phyloP scores from a whole-genome alignment of 2,329 filamentous ascomycete species.

The Scleromitrula shiraiana region DNA sequence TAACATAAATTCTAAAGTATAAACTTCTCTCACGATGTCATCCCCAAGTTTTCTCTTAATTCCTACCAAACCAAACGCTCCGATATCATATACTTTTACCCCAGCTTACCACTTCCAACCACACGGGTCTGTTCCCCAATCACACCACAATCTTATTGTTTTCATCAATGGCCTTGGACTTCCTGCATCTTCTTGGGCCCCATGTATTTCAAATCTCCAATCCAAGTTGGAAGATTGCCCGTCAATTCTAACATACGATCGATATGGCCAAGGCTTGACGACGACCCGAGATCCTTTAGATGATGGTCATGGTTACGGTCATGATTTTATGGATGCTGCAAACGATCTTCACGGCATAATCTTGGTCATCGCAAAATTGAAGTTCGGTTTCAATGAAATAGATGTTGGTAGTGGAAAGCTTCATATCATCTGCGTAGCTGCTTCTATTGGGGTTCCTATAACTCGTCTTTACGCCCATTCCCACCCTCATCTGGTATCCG shows the following conservation, averaged over 20 bases:
- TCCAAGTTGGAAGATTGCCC: slow-evolving; percentile 16
- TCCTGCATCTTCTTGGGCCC: slow-evolving; percentile 24
- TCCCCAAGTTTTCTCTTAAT: slow-evolving; percentile 16
- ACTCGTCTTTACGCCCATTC: slow-evolving; percentile 27
- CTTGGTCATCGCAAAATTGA: slow-evolving; percentile 12
- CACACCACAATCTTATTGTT: slow-evolving; percentile 20
- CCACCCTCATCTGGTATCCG: slow-evolving; percentile 23
- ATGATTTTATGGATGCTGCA: slow-evolving; percentile 25
- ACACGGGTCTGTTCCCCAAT: background rate
- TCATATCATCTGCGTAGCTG: slow-evolving; percentile 25
- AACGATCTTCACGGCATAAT: slow-evolving; percentile 28
- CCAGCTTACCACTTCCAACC: slow-evolving; percentile 7
- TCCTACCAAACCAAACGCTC: slow-evolving; percentile 27
- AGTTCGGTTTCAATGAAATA: slow-evolving; percentile 7
- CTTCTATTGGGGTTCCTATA: slow-evolving; percentile 28
- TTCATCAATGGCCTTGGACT: slow-evolving; percentile 30
- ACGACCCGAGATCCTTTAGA: slow-evolving; percentile 24
- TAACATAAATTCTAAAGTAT: background rate
- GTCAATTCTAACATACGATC: slow-evolving; percentile 30
- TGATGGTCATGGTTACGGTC: slow-evolving; percentile 21
- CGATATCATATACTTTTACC: slow-evolving; percentile 27
- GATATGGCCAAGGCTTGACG: slow-evolving; percentile 24
- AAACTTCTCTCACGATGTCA: background rate
- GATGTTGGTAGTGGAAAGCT: slow-evolving; percentile 12
- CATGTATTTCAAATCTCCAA: slow-evolving; percentile 23